These are phyloP conservation scores for Podaxis sp. DNA, from an alignment of 768 basidiomycete species.

Conservation along the genomic window DNA sequence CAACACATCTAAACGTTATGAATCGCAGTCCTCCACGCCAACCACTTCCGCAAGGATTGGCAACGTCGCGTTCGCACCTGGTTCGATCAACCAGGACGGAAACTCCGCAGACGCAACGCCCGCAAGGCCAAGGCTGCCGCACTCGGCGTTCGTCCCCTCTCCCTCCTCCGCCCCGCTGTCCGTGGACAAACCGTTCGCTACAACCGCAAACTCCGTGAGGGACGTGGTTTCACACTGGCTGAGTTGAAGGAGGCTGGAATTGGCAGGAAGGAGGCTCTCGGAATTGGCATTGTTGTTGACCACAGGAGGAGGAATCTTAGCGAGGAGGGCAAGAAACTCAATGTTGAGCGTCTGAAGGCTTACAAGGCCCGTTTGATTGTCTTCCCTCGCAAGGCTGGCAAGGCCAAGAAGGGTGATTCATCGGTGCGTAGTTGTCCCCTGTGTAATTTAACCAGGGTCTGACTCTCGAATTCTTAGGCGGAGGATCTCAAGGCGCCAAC, in stretches of 20 bases:
- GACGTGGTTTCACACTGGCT: slow-evolving; percentile 91
- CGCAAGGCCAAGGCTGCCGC: slow-evolving; percentile 88
- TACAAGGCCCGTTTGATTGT: slow-evolving; percentile 93
- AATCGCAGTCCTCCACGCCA: slow-evolving; percentile 74
- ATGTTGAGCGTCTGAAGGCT: slow-evolving; percentile 89
- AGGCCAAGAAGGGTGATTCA: slow-evolving; percentile 95
- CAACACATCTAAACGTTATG: slow-evolving; percentile 15
- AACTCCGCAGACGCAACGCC: slow-evolving; percentile 90
- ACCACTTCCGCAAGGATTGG: slow-evolving; percentile 99
- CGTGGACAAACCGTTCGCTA: slow-evolving; percentile 95
- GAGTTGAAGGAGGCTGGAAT: slow-evolving; percentile 98
- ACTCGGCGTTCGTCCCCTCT: slow-evolving; percentile 89
- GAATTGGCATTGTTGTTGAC: slow-evolving; percentile 94
- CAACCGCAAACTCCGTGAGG: slow-evolving; percentile 96
- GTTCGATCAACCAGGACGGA: slow-evolving; percentile 99
- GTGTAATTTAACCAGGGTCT: background rate
- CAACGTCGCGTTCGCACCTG: slow-evolving; percentile 94
- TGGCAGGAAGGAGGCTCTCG: slow-evolving; percentile 88
- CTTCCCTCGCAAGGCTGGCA: slow-evolving; percentile 94
- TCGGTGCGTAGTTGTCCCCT: slow-evolving; percentile 52
- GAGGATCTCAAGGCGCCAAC: slow-evolving; percentile 80
- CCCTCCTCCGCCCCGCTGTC: slow-evolving; percentile 94
- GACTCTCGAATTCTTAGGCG: slow-evolving; percentile 42
- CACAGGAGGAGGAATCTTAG: slow-evolving; percentile 95
- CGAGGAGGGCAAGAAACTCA: slow-evolving; percentile 94